Conservation (phyloP, 1,284 basidiomycete species). For the Sphagnurus paluster region DNA sequence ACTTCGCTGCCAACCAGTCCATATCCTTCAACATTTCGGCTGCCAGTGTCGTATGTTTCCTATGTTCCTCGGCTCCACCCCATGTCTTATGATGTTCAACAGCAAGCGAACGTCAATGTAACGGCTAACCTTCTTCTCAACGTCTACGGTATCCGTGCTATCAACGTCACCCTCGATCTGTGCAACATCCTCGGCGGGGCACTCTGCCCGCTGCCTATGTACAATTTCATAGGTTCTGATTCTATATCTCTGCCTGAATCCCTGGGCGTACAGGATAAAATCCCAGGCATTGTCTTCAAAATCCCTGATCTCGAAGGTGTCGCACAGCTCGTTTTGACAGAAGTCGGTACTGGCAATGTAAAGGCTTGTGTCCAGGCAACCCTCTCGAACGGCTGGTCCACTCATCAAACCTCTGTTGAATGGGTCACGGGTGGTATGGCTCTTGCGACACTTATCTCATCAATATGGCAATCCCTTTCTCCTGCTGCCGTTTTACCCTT, state of each 20-base stretch:
- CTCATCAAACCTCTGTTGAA: constrained; percentile 71
- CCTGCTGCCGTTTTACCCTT: constrained; percentile 51
- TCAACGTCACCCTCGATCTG: constrained; percentile 80
- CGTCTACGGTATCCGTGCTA: constrained; percentile 75
- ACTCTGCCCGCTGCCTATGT: constrained; percentile 85
- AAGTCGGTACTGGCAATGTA: constrained; percentile 65
- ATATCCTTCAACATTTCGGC: constrained; percentile 76
- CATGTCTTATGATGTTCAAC: constrained; percentile 8
- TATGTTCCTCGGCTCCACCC: constrained; percentile 13
- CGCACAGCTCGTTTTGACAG: constrained; percentile 77
- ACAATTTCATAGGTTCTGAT: constrained; percentile 84
- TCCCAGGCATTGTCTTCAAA: constrained; percentile 82
- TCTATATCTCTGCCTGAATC: constrained; percentile 70
- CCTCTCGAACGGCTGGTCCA: constrained; percentile 88
- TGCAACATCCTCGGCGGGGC: constrained; percentile 75
- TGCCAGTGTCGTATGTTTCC: constrained; percentile 64
- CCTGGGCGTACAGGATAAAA: constrained; percentile 49
- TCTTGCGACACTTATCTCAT: constrained; percentile 66
- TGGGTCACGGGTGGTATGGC: constrained; percentile 78
- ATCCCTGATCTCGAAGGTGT: constrained; percentile 94
- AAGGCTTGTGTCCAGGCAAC: constrained; percentile 92
- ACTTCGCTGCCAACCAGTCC: constrained; percentile 69
- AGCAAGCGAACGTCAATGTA: constrained; percentile 78
- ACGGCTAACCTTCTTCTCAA: constrained; percentile 78
- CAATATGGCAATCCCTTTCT: constrained; percentile 63